Evolutionary conservation across 1,139 yeast genomes (phyloP).

Genomic region (Pichia sp.): DNA sequence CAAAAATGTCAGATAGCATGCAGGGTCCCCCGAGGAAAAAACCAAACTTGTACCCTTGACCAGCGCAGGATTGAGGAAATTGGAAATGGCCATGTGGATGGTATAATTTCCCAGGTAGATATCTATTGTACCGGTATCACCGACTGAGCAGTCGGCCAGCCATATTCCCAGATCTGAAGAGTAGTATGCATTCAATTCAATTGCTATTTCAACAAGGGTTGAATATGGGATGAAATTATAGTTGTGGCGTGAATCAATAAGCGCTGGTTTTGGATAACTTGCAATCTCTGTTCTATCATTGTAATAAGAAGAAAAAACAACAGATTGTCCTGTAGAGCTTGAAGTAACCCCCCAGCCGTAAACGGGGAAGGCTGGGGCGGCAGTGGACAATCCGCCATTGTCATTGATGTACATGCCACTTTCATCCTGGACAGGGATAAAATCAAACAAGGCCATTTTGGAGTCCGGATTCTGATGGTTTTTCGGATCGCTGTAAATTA

Average conservation of each 20-base stretch:
- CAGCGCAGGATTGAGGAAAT: slow-evolving; percentile 44
- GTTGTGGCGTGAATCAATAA: slow-evolving; percentile 57
- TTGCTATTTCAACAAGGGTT: slow-evolving; percentile 58
- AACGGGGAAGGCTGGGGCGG: slow-evolving; percentile 55
- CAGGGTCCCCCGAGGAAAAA: slow-evolving; percentile 52
- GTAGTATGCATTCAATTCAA: slow-evolving; percentile 71
- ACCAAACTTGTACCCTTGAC: slow-evolving; percentile 35
- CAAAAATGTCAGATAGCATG: slow-evolving; percentile 55
- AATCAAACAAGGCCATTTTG: slow-evolving; percentile 35
- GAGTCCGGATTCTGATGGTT: slow-evolving; percentile 30
- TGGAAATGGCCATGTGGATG: slow-evolving; percentile 50
- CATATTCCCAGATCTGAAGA: slow-evolving; percentile 48
- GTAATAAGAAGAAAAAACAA: slow-evolving; percentile 34
- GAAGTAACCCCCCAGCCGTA: slow-evolving; percentile 50
- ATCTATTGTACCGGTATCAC: slow-evolving; percentile 50
- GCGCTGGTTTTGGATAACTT: slow-evolving; percentile 44
- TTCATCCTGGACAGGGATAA: slow-evolving; percentile 41
- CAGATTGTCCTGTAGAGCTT: slow-evolving; percentile 37
- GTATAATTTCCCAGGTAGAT: slow-evolving; percentile 52
- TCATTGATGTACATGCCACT: slow-evolving; percentile 11
- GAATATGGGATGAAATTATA: slow-evolving; percentile 56
- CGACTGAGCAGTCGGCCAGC: slow-evolving; percentile 61
- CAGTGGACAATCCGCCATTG: slow-evolving; percentile 29
- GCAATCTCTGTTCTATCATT: slow-evolving; percentile 25
- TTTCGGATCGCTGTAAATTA: slow-evolving; percentile 41